These are phyloP conservation scores for Colletotrichum sp. DNA, from an alignment of 2,329 filamentous ascomycete species.

Conservation along the genomic window DNA sequence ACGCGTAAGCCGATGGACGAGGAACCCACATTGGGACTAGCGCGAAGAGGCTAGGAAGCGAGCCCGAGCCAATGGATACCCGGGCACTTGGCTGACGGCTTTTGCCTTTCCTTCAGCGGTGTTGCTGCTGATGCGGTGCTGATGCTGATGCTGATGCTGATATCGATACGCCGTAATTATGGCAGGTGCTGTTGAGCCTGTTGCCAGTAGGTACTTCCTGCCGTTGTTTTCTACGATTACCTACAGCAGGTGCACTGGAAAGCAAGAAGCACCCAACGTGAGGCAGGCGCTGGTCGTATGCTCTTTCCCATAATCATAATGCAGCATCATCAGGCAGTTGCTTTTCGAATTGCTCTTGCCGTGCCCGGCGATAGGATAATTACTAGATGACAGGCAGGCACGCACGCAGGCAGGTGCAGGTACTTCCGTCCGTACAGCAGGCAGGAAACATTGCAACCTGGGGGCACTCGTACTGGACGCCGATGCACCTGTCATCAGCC, in stretches of 20 bases:
- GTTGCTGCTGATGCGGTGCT: neutral
- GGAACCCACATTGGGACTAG: constrained; percentile 1
- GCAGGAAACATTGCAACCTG: neutral
- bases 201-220: neutral
- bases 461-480: neutral
- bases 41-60: neutral
- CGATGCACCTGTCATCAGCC: neutral
- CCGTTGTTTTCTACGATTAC: neutral
- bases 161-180: neutral
- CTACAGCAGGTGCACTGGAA: neutral
- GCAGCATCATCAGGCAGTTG: neutral
- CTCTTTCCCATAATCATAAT: neutral
- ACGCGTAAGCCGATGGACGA: constrained; percentile 22
- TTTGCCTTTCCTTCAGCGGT: neutral
- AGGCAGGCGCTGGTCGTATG: neutral
- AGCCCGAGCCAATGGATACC: neutral
- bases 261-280: neutral
- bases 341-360: neutral
- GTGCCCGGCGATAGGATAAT: neutral
- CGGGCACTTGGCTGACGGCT: neutral
- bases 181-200: neutral
- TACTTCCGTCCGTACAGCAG: neutral
- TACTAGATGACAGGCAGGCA: neutral
- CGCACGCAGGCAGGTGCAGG: neutral
- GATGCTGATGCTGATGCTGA: neutral